Evolutionary conservation across 1,284 basidiomycete genomes (phyloP).

Genomic region (Leccinum solheimii): DNA sequence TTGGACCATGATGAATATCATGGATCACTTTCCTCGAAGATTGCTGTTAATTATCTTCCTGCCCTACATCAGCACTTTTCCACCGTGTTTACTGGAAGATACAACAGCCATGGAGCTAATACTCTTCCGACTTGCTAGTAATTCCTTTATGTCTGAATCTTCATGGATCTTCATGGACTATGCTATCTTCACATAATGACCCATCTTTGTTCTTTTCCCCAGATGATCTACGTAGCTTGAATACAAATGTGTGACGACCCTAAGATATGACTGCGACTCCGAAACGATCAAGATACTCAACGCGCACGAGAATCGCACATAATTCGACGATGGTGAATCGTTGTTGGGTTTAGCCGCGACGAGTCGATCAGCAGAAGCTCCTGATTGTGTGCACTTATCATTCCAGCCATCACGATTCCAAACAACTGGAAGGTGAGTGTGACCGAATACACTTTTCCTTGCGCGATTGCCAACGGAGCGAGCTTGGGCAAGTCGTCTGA

Average conservation of each 20-base stretch:
- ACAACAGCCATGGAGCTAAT: background rate
- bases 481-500: no score
- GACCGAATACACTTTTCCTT: no score
- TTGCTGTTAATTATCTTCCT: conserved; percentile 10
- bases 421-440: no score
- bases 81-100: background rate
- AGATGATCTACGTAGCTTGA: conserved; percentile 39
- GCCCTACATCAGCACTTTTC: background rate
- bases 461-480: no score
- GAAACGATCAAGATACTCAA: conserved; percentile 52
- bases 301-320: conserved; percentile 41
- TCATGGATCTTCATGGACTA: background rate
- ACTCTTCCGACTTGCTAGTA: background rate
- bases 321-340: conserved; percentile 52
- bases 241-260: conserved; percentile 54
- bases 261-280: conserved; percentile 44
- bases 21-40: conserved; percentile 17
- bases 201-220: background rate
- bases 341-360: conserved; percentile 46
- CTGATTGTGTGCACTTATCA: no score
- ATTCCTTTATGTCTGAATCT: background rate
- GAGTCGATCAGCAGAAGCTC: background rate
- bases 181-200: background rate
- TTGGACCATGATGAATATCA: conserved; percentile 25
- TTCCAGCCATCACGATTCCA: no score